Base-by-base conservation (phyloP, 2,329 filamentous ascomycete genomes). In the Rutstroemia sp. region DNA sequence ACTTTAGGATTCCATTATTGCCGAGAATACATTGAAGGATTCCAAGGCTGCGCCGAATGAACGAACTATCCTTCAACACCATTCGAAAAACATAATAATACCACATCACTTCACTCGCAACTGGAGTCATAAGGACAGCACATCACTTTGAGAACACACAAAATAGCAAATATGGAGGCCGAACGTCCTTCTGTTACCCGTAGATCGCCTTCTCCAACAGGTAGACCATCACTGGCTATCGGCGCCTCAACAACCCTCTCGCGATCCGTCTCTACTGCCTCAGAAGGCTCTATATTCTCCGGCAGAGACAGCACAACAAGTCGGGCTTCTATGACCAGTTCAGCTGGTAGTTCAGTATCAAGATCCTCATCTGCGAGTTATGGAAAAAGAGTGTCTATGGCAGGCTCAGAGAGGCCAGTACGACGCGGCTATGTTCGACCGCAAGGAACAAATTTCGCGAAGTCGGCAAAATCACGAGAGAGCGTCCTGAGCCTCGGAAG, bases 401-500 rank as follows among this genome's bases (percentile, higher is more conserved):
- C 72, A 21, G 64, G 64, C 19, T 48, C 62, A 2, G 68, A 66
- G 17, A 65, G 60, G 34, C 61, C 61, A 81, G 75, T 62, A 74
- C 53, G 68, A 51, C 61, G 68, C 39, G 68, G 68, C 10, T 70
- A 70, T 60, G 68, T 70, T 21, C 61, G 67, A 47, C 68, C 68
- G 16, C 67, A 70, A 56, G 68, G 68, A 37, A 70, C 68, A 19
- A 66, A 91, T 67, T 99, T 97, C 71, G 89, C 94, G 25, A 87
- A 88, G 58, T 96, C 92, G 56, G 94, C 94, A 48, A 85, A 84
- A 68, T 90, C 90, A 51, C 81, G 94, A 61, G 92, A 99, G 71
- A 96, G 92, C 69, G 94, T 99, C 62, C 87, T 97, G 82, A 96
- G 90, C 68, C 75, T 99, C 60, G 94, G 94, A 54, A 96, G 92